Evolutionary conservation across 2,329 filamentous ascomycete genomes (phyloP), one percentile per base, ranked within the genome.

Genomic region (Cytospora leucostoma): DNA sequence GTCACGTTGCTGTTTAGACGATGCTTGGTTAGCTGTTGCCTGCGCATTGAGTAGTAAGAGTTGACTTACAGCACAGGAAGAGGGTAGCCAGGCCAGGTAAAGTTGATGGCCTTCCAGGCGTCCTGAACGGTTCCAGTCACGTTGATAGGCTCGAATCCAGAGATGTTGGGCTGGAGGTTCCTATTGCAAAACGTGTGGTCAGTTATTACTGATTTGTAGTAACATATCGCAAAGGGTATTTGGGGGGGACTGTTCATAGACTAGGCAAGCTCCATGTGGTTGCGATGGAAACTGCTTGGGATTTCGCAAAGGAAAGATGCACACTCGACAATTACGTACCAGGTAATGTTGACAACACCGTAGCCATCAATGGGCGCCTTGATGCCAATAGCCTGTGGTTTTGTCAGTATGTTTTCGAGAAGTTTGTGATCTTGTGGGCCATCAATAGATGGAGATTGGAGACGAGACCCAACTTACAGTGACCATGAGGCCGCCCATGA

Each of bases 101-200:
- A 17, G 27, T 37, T 27, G 37, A 60, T 54, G 17, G 35, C 27
- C 2, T 27, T 13, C 61, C 50, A 58, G 19, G 44, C 61, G 11
- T 62, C 61, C 61, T 62, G 35, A 7, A 62, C 27, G 21, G 54
- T 62, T 19, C 61, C 61, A 12, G 47, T 58, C 15, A 62, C 13
- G n/a, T 54, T 62, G 5, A 62, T 34, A 4, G 37, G 32, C 34
- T 32, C 32, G 7, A 37, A 35, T 10, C 50, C 61, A 12, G 55
- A 12, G 35, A 62, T 19, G n/a, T 54, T 32, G 19, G 61, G 55
- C 15, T 38, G 49, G 19, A 58, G 13, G 19, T 5, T 44, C 56
- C 56, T 59, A 13, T 27, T 35, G 2, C 13, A 13, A 4, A 6
- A 35, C n/a, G 27, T 21, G 17, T 10, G 11, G 7, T 58, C 7